Evolutionary conservation across 2,329 filamentous ascomycete species (phyloP).

Genomic region (Xylariomycetidae sp.): DNA sequence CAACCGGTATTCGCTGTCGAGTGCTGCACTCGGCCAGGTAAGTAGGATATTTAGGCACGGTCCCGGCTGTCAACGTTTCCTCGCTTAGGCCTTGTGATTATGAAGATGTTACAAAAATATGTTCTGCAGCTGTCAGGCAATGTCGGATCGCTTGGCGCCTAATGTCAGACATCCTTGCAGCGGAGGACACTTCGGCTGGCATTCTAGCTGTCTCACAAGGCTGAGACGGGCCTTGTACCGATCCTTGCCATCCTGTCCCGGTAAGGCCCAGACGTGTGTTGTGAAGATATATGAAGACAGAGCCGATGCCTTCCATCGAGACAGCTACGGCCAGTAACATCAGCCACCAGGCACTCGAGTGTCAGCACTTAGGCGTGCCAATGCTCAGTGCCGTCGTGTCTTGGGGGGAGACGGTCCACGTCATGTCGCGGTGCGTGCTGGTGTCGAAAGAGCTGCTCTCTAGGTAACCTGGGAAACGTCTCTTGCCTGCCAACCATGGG

Average conservation of each 20-base stretch:
- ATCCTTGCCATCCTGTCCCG: slow-evolving; percentile 7
- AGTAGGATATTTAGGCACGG: slow-evolving; percentile 15
- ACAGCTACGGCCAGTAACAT: slow-evolving; percentile 1
- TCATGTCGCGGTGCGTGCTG: too few relatives aligned
- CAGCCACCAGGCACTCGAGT: neutral
- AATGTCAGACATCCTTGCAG: slow-evolving; percentile 15
- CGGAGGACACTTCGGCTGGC: slow-evolving; percentile 3
- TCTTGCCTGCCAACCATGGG: too few relatives aligned
- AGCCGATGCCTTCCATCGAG: slow-evolving; percentile 2
- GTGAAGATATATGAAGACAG: too few relatives aligned
- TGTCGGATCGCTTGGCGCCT: slow-evolving; percentile 10
- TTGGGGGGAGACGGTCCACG: too few relatives aligned
- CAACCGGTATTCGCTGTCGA: too few relatives aligned
- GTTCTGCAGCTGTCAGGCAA: slow-evolving; percentile 15
- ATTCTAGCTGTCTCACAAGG: slow-evolving; percentile 18
- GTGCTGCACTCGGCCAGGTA: too few relatives aligned
- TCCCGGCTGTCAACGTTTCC: slow-evolving; percentile 12
- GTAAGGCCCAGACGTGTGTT: slow-evolving; percentile 7
- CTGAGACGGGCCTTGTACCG: slow-evolving; percentile 19
- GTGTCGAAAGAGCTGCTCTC: too few relatives aligned
- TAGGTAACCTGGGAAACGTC: too few relatives aligned
- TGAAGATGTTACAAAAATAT: slow-evolving; percentile 12
- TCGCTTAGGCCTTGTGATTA: slow-evolving; percentile 12
- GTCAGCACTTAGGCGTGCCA: too few relatives aligned
- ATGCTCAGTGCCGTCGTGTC: too few relatives aligned